Base-by-base conservation (phyloP, 495 filamentous ascomycete genomes). In the Penicillium ucsense region DNA sequence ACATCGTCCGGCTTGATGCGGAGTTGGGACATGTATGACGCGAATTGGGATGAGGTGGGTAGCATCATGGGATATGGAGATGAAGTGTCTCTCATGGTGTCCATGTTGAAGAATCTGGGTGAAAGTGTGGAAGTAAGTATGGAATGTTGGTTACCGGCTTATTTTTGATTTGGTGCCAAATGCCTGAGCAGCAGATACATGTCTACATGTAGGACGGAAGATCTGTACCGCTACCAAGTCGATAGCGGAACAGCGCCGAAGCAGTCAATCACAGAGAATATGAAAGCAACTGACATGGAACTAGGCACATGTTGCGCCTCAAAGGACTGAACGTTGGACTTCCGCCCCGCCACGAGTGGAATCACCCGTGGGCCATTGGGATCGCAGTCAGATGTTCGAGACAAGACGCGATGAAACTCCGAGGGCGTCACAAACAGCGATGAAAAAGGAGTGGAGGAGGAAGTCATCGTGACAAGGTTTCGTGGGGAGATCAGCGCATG, bases 61-160 rank as follows among this genome's bases (percentile, higher is more conserved):
- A 65, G 47, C 60, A 63, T 67, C 33, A 54, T 49, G 10, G 64
- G 62, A 38, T 65, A 63, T 10, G 53, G 49, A 3, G 62, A 59
- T 5, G 29, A 37, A 8, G 49, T 52, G 35, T 62, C 56, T 27
- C 43, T 46, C 42, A 62, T 56, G 5, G 49, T 10, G 35, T 65
- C 57, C 54, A 65, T 61, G 36, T 65, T 55, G 47, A 67, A 60
- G 54, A 67, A 63, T 28, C 62, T 65, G 9, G 27, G 12, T 37
- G 5, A 3, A 4, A 30, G 3, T 4, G n/a, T 31, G 31, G 39
- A n/a, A 11, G 6, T 2, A 3, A 31, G 31, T 29, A n/a, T 11
- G 12, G 35, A 4, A 37, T 1, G 6, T 4, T 10, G 8, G 5
- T 9, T 10, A 8, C 35, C 9, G 35, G 3, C 6, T 30, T 9